These are phyloP conservation scores for Choricystis sp. DNA, from an alignment of 139 green algal species.

Conservation along the genomic window DNA sequence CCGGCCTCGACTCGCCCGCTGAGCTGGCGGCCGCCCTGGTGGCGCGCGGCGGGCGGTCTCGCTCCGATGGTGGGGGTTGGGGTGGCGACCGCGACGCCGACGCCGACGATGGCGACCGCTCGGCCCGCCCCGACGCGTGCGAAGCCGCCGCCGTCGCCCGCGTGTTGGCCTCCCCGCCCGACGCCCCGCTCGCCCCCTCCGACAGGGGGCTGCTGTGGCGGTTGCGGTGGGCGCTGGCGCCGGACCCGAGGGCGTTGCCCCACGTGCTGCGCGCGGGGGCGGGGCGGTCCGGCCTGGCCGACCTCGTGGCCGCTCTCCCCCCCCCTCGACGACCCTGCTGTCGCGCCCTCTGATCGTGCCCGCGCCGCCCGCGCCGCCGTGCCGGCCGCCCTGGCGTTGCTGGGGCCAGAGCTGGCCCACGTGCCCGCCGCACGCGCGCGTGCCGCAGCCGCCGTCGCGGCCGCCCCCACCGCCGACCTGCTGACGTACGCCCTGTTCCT, in stretches of 20 bases:
- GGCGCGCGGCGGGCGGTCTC: constrained; percentile 40
- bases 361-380: constrained; percentile 69
- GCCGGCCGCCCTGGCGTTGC: constrained; percentile 83
- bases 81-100: neutral
- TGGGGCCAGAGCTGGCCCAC: constrained; percentile 70
- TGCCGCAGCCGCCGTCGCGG: constrained; percentile 52
- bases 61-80: neutral
- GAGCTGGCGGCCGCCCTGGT: constrained; percentile 91
- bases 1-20: constrained; percentile 61
- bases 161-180: constrained; percentile 25
- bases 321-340: no score
- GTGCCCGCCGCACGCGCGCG: constrained; percentile 31
- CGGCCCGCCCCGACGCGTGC: constrained; percentile 68
- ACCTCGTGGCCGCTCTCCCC: constrained; percentile 69
- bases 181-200: constrained; percentile 38
- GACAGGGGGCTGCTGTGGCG: constrained; percentile 68
- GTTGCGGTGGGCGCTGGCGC: constrained; percentile 60
- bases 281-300: constrained; percentile 52
- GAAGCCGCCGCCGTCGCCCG: constrained; percentile 37
- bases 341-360: no score
- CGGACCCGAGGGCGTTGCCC: constrained; percentile 62
- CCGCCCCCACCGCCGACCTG: constrained; percentile 65
- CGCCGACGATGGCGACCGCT: constrained; percentile 43
- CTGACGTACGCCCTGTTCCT: constrained; percentile 31
- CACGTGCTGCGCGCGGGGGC: constrained; percentile 30